Conservation (phyloP, 192 early-diverging fungal genomes). For the Rhizoclosmatium sp. region DNA sequence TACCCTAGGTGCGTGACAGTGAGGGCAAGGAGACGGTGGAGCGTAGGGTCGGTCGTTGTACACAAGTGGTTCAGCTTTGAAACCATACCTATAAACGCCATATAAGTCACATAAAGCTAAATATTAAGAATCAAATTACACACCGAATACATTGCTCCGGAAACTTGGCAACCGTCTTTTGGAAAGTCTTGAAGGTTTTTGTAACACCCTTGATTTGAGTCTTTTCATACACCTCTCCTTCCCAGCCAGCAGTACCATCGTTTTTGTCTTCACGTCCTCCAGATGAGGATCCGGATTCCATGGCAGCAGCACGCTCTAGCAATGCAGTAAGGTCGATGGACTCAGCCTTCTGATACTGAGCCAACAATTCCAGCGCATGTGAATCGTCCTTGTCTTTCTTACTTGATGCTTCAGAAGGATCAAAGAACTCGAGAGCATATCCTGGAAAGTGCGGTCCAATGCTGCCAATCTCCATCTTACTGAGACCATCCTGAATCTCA, state of each 20-base stretch:
- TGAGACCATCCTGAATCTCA: not conserved
- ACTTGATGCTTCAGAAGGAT: not conserved
- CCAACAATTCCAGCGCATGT: constrained; percentile 50
- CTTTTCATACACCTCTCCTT: constrained; percentile 86
- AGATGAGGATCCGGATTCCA: constrained; percentile 43
- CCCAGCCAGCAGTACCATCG: constrained; percentile 59
- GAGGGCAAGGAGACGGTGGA: constrained; percentile 65
- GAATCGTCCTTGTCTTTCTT: constrained; percentile 21
- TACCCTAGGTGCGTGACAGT: constrained; percentile 70
- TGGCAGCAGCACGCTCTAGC: constrained; percentile 41
- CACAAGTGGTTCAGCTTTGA: constrained; percentile 7
- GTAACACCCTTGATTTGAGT: constrained; percentile 75
- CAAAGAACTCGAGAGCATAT: constrained; percentile 47
- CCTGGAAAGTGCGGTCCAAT: constrained; percentile 42
- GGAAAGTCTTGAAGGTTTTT: constrained; percentile 82
- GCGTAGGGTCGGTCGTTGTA: constrained; percentile 11
- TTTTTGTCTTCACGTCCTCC: constrained; percentile 43
- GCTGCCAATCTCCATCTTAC: not conserved
- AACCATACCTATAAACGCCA: constrained; percentile 54
- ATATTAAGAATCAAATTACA: constrained; percentile 24
- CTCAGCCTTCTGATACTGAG: constrained; percentile 49
- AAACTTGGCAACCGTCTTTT: constrained; percentile 70
- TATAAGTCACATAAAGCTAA: constrained; percentile 16
- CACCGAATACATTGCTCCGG: constrained; percentile 86
- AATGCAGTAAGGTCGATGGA: constrained; percentile 31